Percentiles rank a stretch among this genome's conserved stretches.
Evolutionary conservation across 2,329 filamentous ascomycete genomes (phyloP).

Genomic region (Colletotrichum tofieldiae): DNA sequence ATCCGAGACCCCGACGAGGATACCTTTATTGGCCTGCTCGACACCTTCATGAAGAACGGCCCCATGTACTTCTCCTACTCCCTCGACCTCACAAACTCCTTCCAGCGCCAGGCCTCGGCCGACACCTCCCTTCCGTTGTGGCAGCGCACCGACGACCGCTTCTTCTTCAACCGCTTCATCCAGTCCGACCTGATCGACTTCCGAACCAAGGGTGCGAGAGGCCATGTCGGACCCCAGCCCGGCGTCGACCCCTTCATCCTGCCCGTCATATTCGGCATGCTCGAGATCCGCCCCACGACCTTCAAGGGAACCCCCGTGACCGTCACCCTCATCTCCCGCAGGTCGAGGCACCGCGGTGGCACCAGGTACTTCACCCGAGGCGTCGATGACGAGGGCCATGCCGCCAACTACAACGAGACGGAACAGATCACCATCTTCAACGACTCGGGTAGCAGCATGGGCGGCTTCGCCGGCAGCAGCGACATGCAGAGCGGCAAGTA

Average conservation of each 20-base stretch:
- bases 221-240: slow-evolving; percentile 79
- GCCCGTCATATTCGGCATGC: slow-evolving; percentile 95
- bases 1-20: slow-evolving; percentile 96
- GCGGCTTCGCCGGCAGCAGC: slow-evolving; percentile 84
- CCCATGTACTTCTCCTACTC: slow-evolving; percentile 99
- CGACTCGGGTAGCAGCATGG: slow-evolving; percentile 79
- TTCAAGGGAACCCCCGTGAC: slow-evolving; percentile 90
- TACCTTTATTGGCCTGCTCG: slow-evolving; percentile 86
- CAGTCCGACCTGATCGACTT: slow-evolving; percentile 94
- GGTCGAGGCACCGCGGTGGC: slow-evolving; percentile 89
- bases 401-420: slow-evolving; percentile 99
- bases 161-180: slow-evolving; percentile 98
- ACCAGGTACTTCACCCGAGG: slow-evolving; percentile 97
- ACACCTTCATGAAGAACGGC: slow-evolving; percentile 83
- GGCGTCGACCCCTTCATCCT: slow-evolving; percentile 92
- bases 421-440: slow-evolving; percentile 94
- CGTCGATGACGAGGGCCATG: slow-evolving; percentile 92
- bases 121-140: slow-evolving; percentile 84
- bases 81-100: slow-evolving; percentile 95
- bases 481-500: slow-evolving; percentile 83
- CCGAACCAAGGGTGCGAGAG: slow-evolving; percentile 74
- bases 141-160: slow-evolving; percentile 94
- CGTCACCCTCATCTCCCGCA: slow-evolving; percentile 88
- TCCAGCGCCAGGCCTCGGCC: slow-evolving; percentile 90
- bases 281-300: slow-evolving; percentile 88